Percentiles rank a stretch among this genome's conserved stretches.
Conservation (phyloP, 345 rosid species). For the Raphanus sativus region DNA sequence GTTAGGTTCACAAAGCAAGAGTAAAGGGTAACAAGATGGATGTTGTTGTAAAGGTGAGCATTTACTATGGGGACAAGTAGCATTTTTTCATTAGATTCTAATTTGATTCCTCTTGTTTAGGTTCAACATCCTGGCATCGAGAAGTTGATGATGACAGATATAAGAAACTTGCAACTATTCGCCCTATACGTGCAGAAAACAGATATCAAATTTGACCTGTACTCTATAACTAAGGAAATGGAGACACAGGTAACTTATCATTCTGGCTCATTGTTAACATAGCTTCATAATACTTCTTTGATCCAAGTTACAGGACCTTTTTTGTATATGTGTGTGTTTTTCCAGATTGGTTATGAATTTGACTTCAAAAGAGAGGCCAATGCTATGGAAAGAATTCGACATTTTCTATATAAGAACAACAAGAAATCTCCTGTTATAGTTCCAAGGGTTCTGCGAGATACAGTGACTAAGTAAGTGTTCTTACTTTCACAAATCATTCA, state of each 20-base stretch:
- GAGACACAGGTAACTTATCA: constrained; percentile 73
- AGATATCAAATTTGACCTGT: constrained; percentile 83
- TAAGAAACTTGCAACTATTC: constrained; percentile 83
- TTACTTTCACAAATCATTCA: background rate
- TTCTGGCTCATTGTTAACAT: constrained; percentile 4
- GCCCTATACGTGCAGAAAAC: constrained; percentile 90
- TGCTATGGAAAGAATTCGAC: constrained; percentile 80
- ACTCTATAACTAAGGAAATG: constrained; percentile 83
- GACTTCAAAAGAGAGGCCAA: constrained; percentile 82
- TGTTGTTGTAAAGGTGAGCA: constrained; percentile 84
- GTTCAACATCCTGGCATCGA: constrained; percentile 96
- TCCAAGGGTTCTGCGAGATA: constrained; percentile 59
- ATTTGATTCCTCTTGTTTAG: constrained; percentile 42
- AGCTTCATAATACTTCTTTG: background rate
- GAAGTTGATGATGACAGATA: constrained; percentile 93
- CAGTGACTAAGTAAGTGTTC: constrained; percentile 69
- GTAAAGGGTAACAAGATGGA: constrained; percentile 66
- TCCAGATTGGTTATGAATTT: constrained; percentile 91
- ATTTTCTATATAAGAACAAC: constrained; percentile 69
- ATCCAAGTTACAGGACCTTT: background rate
- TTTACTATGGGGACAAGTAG: constrained; percentile 13
- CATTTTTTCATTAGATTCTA: constrained; percentile 23
- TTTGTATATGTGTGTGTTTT: background rate
- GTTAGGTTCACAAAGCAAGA: constrained; percentile 87
- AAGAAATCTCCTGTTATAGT: constrained; percentile 76